Evolutionary conservation across 257 asterid species (phyloP), one percentile per base, ranked within the genome.

Genomic region (Misopates orontium): DNA sequence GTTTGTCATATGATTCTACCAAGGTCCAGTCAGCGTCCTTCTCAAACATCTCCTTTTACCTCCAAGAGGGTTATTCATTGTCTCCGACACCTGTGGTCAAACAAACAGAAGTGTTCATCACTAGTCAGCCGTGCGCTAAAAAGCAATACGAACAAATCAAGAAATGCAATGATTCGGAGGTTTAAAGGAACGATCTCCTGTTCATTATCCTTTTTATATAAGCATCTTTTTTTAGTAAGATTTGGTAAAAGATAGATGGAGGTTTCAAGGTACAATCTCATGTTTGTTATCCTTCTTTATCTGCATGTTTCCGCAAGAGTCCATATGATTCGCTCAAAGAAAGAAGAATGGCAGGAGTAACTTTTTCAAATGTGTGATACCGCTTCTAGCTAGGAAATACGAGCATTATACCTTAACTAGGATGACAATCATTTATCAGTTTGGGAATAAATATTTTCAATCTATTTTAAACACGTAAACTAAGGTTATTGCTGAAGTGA

Each of bases 11-110:
- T 22, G 15, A 14, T 53, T 67, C 75, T 75, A 79, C 84, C 78
- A 75, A 12, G 84, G 84, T 65, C 84, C 84, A 0, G 78, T 75
- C 45, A 64, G 51, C 2, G 80, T 79, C 62, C 84, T 75, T 66
- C 80, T 65, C 71, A 79, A 61, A 58, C 83, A 71, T 69, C 44
- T 60, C 41, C 66, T 48, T 53, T 79, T 69, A 25, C 45, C 69
- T 19, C 64, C 73, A 60, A 47, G 59, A 15, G 76, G 78, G 62
- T 8, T 32, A 31, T 55, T 75, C 56, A 1, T 25, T 12, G 58
- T 68, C 73, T 79, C 80, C 62, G 49, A 6, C 3, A 54, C 54
- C 82, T 77, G 77, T 54, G 25, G 21, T 64, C 32, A 39, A 22
- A 49, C 22, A 66, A 23, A 17, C 53, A 48, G 48, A 65, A 60